A percentile compares a stretch with the other conserved stretches of the same genome.
Evolutionary conservation across 2,329 filamentous ascomycete species (phyloP).

Genomic region (Peltaster fructicola): DNA sequence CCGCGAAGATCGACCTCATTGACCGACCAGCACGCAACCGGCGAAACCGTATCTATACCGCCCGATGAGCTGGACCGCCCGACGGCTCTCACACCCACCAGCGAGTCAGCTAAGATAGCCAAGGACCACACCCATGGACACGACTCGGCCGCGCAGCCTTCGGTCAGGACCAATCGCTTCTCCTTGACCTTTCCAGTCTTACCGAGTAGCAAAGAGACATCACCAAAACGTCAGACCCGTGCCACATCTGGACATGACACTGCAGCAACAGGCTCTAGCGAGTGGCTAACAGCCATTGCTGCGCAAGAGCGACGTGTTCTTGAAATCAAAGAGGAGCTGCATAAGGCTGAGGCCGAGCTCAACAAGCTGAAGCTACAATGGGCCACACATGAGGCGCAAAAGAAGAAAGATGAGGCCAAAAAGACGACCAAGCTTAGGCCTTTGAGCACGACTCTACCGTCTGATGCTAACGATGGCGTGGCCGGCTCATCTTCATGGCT

Average conservation of each 20-base stretch:
- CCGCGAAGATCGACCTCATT: too few relatives aligned
- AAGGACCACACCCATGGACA: conserved; percentile 7
- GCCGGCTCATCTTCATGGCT: conserved; percentile 26
- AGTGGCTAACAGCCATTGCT: conserved; percentile 77
- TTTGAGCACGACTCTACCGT: conserved; percentile 25
- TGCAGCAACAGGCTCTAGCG: conserved; percentile 15
- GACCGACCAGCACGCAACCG: too few relatives aligned
- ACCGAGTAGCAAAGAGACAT: conserved; percentile 12
- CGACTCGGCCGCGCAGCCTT: conserved; percentile 3
- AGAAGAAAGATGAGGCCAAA: conserved; percentile 51
- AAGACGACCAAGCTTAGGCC: conserved; percentile 42
- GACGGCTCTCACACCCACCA: too few relatives aligned
- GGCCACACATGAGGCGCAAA: conserved; percentile 57
- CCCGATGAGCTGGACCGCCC: too few relatives aligned
- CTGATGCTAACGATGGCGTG: conserved; percentile 24
- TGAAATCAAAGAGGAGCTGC: conserved; percentile 80
- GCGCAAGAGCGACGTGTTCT: conserved; percentile 81
- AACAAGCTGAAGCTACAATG: conserved; percentile 66
- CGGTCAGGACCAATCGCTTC: conserved; percentile 31
- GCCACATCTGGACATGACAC: conserved; percentile 24
- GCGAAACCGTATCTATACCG: too few relatives aligned
- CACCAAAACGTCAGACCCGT: conserved; percentile 13
- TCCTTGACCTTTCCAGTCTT: conserved; percentile 31
- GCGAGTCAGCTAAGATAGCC: conserved; percentile 5
- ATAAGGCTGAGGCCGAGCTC: conserved; percentile 62